Conservation (phyloP, 495 filamentous ascomycete genomes). For the Tuber indicum region DNA sequence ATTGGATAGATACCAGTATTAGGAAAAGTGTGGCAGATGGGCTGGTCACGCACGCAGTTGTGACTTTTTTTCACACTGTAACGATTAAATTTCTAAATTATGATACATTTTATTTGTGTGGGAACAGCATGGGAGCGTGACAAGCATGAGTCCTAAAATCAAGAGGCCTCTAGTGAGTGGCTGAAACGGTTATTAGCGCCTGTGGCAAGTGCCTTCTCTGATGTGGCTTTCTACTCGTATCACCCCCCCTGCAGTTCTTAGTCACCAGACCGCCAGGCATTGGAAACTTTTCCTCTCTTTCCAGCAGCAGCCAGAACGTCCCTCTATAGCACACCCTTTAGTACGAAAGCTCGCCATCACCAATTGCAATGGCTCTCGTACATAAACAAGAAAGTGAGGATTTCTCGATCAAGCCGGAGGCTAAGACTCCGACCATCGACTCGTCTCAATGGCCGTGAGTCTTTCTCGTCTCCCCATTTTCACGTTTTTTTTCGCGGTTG, state of each 20-base stretch:
- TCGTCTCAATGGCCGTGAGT: conserved; percentile 68
- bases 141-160: background rate
- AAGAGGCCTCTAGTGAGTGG: background rate
- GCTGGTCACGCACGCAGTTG: background rate
- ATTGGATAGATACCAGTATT: background rate
- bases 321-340: conserved; percentile 16
- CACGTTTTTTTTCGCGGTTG: conserved; percentile 2
- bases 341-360: conserved; percentile 16
- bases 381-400: conserved; percentile 62
- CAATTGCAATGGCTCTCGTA: conserved; percentile 50
- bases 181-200: background rate
- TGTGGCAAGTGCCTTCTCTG: too few relatives aligned
- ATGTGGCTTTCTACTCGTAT: too few relatives aligned
- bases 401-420: conserved; percentile 81
- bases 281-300: conserved; percentile 10
- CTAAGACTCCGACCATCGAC: conserved; percentile 60
- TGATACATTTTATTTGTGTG: background rate
- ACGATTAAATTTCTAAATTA: background rate
- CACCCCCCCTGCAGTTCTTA: background rate
- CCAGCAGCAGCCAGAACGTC: conserved; percentile 3
- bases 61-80: background rate
- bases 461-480: conserved; percentile 15
- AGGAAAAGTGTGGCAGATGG: background rate
- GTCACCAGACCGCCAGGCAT: background rate
- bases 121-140: background rate